Evolutionary conservation across 2,329 filamentous ascomycete species (phyloP).

Genomic region (Clonostachys byssicola): DNA sequence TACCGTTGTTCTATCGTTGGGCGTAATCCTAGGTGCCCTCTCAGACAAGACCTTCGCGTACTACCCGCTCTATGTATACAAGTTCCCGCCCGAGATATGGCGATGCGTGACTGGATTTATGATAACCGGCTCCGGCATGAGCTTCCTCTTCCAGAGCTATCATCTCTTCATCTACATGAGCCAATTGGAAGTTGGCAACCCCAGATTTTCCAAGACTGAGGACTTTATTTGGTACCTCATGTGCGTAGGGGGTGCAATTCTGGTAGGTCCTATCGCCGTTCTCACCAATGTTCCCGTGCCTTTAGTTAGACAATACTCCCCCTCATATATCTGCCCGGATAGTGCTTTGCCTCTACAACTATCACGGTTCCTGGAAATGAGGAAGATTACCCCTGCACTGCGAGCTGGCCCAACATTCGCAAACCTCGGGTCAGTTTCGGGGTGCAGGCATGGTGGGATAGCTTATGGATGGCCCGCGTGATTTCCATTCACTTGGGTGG

Average conservation of each 20-base stretch:
- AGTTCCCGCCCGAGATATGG: constrained; percentile 38
- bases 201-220: constrained; percentile 70
- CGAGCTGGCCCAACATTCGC: constrained; percentile 61
- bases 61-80: constrained; percentile 45
- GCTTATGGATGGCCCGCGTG: constrained; percentile 65
- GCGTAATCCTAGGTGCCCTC: constrained; percentile 53
- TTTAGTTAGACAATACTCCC: constrained; percentile 11
- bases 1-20: constrained; percentile 55
- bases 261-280: constrained; percentile 59
- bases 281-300: constrained; percentile 1
- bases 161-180: constrained; percentile 73
- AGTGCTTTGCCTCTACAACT: constrained; percentile 61
- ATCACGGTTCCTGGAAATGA: constrained; percentile 82
- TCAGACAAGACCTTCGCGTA: constrained; percentile 47
- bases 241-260: constrained; percentile 66
- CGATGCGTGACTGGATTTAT: constrained; percentile 35
- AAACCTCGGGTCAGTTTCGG: constrained; percentile 52
- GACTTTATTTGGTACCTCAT: constrained; percentile 78
- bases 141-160: constrained; percentile 70
- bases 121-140: constrained; percentile 28
- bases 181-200: constrained; percentile 66
- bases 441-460: constrained; percentile 74
- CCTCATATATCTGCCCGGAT: constrained; percentile 76
- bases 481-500: constrained; percentile 54
- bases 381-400: constrained; percentile 73